Base-by-base conservation (phyloP, 2,329 filamentous ascomycete genomes). In the Pyrenophora tritici-repentis region DNA sequence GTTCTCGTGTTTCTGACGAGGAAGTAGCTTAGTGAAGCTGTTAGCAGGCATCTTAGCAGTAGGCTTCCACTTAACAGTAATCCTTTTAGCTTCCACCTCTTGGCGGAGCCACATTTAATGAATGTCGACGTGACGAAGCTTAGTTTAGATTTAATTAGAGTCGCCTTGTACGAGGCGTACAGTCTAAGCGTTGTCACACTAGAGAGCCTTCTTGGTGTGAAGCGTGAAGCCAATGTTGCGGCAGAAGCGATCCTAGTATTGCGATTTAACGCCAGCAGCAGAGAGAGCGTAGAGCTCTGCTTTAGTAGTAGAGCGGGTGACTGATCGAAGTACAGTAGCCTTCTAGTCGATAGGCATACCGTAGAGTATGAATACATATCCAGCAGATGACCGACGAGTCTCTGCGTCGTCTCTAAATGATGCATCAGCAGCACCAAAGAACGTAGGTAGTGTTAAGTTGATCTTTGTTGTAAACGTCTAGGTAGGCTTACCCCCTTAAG, bases 101-200 rank as follows among this genome's bases (percentile, higher is more conserved):
- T 42, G 6, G 39, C 39, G 24, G 24, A 42, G 6, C 24, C 7
- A 26, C 18, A 20, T 20, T 20, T 20, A 5, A 20, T 20, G 5
- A 5, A 20, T 20, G 5, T 20, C 18, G 18, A 42, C 6, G 13
- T 42, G 6, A 5, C 39, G 24, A 31, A 42, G 39, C 26, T 42
- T 42, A 3, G 40, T 42, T 13, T 42, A 9, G n/a, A 42, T 42
- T 3, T 26, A 16, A 34, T 42, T 26, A 7, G 40, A 26, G 29
- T 42, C 16, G 35, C 38, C 38, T 41, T 41, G 7, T 4, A 29
- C 20, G n/a, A 41, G 38, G 20, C 38, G 38, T 41, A 42, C 40
- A 42, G 40, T 42, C 40, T 42, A n/a, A 33, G 40, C 40, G 16
- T 42, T 42, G 29, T 42, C 10, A 42, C 29, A 42, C 40, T 14